Base-by-base conservation (phyloP, 108 stramenopile genomes). In the Nannochloropsis gaditana region DNA sequence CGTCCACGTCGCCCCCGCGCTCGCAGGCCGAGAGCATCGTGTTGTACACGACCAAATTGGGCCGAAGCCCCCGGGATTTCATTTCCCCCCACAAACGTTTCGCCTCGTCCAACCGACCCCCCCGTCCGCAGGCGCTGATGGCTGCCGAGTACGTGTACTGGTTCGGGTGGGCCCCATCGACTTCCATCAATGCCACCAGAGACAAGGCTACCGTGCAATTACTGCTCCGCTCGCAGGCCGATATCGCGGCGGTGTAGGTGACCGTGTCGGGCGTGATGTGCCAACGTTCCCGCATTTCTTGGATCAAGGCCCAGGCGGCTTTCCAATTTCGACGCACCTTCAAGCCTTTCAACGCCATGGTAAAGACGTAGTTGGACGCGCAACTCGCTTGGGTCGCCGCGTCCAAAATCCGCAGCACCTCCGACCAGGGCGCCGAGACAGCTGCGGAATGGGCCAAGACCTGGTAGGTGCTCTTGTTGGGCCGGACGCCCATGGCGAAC, bases 401-500 rank as follows among this genome's bases (percentile, higher is more conserved):
- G 59, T 73, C 59, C 59, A 73, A 73, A 4, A 73, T n/a, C 59
- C 8, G 4, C 8, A 73, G n/a, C 59, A 73, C 59, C 4, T 73
- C 59, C 59, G 59, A 73, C 59, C 59, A 73, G 19, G 59, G 59
- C 8, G 59, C 59, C 15, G 59, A 15, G 19, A 73, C 59, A 15
- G 59, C 59, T n/a, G 59, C 59, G 19, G 59, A 73, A 73, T 73
- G 59, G 3, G 59, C 59, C 59, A 73, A n/a, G 19, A 73, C 59
- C n/a, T 73, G 59, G 59, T 73, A 73, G 19, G 59, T 73, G 59
- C 59, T 73, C n/a, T 73, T 73, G n/a, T 73, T 73, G n/a, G 59
- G 59, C 59, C n/a, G 15, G 19, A 73, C 59, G 19, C 59, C 59
- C 59, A 73, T 4, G 59, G 59, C 59, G 19, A 73, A 73, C 59